Evolutionary conservation across 257 asterid species (phyloP).

Genomic region (Scutellaria minor): DNA sequence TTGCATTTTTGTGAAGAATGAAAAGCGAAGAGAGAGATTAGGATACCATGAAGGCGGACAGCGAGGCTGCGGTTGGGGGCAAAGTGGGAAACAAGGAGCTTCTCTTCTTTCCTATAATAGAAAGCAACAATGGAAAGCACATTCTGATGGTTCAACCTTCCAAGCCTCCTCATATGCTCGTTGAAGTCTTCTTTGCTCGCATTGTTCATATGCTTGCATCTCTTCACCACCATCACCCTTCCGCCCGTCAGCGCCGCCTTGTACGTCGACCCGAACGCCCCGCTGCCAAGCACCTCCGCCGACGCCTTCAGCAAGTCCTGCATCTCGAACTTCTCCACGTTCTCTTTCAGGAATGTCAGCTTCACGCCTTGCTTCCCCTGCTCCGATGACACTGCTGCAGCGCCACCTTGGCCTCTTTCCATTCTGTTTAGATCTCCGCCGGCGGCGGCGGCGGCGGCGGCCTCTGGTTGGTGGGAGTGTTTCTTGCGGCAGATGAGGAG

Average conservation of each 20-base stretch:
- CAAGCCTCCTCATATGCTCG: constrained; percentile 90
- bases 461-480: constrained; percentile 21
- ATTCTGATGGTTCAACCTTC: constrained; percentile 65
- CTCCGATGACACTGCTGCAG: constrained; percentile 36
- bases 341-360: constrained; percentile 72
- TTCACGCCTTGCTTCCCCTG: constrained; percentile 38
- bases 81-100: constrained; percentile 66
- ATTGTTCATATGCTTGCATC: constrained; percentile 78
- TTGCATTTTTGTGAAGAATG: too few relatives aligned
- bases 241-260: constrained; percentile 66
- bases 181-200: constrained; percentile 71
- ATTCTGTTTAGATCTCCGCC: constrained; percentile 42
- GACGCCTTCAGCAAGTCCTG: constrained; percentile 77
- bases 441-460: constrained; percentile 12
- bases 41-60: constrained; percentile 76
- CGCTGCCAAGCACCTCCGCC: constrained; percentile 84
- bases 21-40: neutral
- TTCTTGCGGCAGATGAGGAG: constrained; percentile 48
- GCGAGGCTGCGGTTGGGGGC: constrained; percentile 75
- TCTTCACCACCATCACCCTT: constrained; percentile 71
- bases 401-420: constrained; percentile 45
- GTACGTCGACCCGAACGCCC: constrained; percentile 74
- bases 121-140: constrained; percentile 83
- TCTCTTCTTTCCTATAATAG: constrained; percentile 86
- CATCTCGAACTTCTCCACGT: constrained; percentile 63